These are phyloP conservation scores for Leccinum broughii DNA, from an alignment of 768 basidiomycete species.

Conservation along the genomic window DNA sequence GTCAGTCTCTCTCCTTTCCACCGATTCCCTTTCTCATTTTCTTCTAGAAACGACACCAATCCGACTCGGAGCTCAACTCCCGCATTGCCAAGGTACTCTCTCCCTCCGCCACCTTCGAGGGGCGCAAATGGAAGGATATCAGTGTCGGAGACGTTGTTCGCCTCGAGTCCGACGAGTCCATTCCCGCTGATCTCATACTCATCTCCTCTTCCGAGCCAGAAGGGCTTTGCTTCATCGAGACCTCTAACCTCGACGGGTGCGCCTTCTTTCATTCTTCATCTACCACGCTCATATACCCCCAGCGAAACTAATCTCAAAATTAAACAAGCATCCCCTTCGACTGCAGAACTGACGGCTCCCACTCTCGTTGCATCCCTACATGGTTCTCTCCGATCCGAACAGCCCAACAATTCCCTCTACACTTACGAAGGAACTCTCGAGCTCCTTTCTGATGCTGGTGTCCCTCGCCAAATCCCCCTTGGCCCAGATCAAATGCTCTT, in stretches of 20 bases:
- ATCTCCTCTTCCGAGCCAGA: conserved; percentile 93
- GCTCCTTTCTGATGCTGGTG: conserved; percentile 51
- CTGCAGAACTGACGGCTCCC: conserved; percentile 57
- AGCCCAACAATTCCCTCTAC: conserved; percentile 96
- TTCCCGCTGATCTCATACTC: conserved; percentile 91
- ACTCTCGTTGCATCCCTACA: conserved; percentile 67
- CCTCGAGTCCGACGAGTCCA: conserved; percentile 88
- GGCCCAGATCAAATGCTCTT: conserved; percentile 95
- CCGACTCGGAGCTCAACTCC: conserved; percentile 88
- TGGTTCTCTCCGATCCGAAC: conserved; percentile 89
- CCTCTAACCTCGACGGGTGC: conserved; percentile 95
- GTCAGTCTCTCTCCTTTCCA: conserved; percentile 28
- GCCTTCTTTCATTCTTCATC: conserved; percentile 2
- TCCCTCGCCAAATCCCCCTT: conserved; percentile 81
- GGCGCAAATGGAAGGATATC: conserved; percentile 86
- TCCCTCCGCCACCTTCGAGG: conserved; percentile 60
- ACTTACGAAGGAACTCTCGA: conserved; percentile 89
- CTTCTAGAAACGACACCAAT: conserved; percentile 90
- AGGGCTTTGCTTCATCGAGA: conserved; percentile 96
- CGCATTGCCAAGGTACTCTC: conserved; percentile 76
- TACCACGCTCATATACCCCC: background rate
- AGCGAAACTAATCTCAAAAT: conserved; percentile 99
- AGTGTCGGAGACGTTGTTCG: conserved; percentile 91
- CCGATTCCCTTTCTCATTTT: conserved; percentile 7
- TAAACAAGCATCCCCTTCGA: conserved; percentile 90